A percentile compares a stretch with the other conserved stretches of the same genome.
These are phyloP conservation scores for Backusella westeae DNA, from an alignment of 192 early-diverging fungal genomes.

Conservation along the genomic window DNA sequence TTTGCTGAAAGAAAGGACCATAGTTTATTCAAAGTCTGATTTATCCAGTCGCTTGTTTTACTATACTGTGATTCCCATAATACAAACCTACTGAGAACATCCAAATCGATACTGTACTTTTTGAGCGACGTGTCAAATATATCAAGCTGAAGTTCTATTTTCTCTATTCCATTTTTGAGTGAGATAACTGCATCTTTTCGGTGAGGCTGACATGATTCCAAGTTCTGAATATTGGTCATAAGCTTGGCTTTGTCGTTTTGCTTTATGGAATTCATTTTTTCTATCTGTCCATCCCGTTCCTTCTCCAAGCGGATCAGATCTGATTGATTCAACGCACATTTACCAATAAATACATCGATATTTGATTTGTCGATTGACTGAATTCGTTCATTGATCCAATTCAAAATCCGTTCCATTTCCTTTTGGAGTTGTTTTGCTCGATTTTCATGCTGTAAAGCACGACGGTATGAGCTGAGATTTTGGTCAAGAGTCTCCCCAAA, in stretches of 20 bases:
- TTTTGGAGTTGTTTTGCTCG: slow-evolving; percentile 14
- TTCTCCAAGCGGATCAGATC: slow-evolving; percentile 20
- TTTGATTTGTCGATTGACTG: not conserved
- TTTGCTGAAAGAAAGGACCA: slow-evolving; percentile 19
- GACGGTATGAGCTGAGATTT: slow-evolving; percentile 21
- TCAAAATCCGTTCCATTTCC: slow-evolving; percentile 8
- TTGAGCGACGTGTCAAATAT: slow-evolving; percentile 9
- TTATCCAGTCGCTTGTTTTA: slow-evolving; percentile 16
- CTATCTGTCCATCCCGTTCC: slow-evolving; percentile 14
- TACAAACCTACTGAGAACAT: slow-evolving; percentile 8
- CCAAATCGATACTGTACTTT: slow-evolving; percentile 9
- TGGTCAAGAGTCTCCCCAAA: slow-evolving; percentile 32
- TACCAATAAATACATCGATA: not conserved
- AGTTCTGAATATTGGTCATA: slow-evolving; percentile 7
- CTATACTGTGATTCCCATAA: slow-evolving; percentile 18
- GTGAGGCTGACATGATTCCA: not conserved
- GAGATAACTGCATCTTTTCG: no score
- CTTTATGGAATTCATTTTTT: slow-evolving; percentile 12
- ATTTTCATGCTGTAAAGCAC: slow-evolving; percentile 23
- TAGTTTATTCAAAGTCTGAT: not conserved
- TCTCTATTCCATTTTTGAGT: not conserved
- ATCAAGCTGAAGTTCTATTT: not conserved
- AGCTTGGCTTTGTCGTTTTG: slow-evolving; percentile 15
- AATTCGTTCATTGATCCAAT: slow-evolving; percentile 20
- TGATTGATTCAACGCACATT: slow-evolving; percentile 12